phyloP scores from a whole-genome alignment of 208 protist genomes.

The Trypanosomatidae sp. region DNA sequence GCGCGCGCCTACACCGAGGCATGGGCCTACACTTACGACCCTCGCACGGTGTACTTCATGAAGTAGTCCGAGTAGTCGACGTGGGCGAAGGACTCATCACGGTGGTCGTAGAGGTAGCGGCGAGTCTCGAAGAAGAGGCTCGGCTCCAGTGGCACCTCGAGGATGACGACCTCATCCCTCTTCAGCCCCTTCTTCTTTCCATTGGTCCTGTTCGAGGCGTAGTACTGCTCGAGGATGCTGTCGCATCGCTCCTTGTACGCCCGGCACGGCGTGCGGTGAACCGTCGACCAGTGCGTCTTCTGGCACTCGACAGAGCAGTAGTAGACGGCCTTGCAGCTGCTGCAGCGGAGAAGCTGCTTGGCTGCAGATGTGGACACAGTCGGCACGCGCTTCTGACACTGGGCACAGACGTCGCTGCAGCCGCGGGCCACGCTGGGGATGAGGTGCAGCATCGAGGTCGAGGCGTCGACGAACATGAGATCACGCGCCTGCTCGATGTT shows the following conservation, averaged over 20 bases:
- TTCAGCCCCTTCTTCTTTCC: constrained; percentile 26
- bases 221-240: constrained; percentile 48
- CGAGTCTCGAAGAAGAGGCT: constrained; percentile 72
- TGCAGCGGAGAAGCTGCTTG: constrained; percentile 56
- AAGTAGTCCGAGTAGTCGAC: constrained; percentile 81
- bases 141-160: constrained; percentile 73
- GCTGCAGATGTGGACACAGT: constrained; percentile 1
- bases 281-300: constrained; percentile 54
- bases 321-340: constrained; percentile 79
- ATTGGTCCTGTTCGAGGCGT: constrained; percentile 34
- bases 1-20: constrained; percentile 1
- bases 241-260: constrained; percentile 57
- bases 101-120: constrained; percentile 74
- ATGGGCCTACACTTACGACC: constrained; percentile 24
- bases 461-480: constrained; percentile 85
- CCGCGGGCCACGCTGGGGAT: constrained; percentile 64
- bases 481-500: constrained; percentile 61
- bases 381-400: constrained; percentile 38
- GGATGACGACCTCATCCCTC: constrained; percentile 37
- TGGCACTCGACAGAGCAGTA: constrained; percentile 80
- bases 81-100: constrained; percentile 48
- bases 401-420: constrained; percentile 47
- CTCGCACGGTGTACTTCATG: constrained; percentile 76
- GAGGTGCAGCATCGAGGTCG: constrained; percentile 65
- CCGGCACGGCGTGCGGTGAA: constrained; percentile 57